phyloP scores from a whole-genome alignment of 2,329 filamentous ascomycete genomes.

The Akanthomyces lecanii region DNA sequence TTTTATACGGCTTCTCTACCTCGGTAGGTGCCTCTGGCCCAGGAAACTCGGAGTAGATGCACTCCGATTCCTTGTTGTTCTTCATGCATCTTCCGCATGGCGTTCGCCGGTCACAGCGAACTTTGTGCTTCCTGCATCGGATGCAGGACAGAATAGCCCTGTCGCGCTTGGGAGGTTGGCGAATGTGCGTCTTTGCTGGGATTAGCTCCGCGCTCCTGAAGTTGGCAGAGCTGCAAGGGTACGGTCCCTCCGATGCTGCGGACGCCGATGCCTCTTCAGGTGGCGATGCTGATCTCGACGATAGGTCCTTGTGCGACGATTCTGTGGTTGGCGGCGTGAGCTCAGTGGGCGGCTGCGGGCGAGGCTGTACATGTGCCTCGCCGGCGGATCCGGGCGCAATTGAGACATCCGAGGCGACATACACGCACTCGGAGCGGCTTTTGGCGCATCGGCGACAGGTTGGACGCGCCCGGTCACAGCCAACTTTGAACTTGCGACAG shows the following conservation, averaged over 20 bases:
- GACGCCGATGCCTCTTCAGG: background rate
- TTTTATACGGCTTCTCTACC: background rate
- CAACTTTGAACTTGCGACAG: constrained; percentile 16
- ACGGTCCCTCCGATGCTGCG: background rate
- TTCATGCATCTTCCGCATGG: constrained; percentile 16
- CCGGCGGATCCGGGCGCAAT: background rate
- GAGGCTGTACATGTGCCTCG: background rate
- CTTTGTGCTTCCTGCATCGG: constrained; percentile 16
- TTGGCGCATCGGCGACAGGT: constrained; percentile 10
- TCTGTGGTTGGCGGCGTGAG: background rate
- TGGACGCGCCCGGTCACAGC: constrained; percentile 13
- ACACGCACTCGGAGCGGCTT: background rate
- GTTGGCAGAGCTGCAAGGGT: background rate
- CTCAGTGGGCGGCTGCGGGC: background rate
- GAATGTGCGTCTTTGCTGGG: background rate
- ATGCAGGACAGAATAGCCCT: constrained; percentile 16
- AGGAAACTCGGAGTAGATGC: constrained; percentile 1
- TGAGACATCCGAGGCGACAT: background rate
- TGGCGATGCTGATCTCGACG: background rate
- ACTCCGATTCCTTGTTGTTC: constrained; percentile 13
- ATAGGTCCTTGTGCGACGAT: background rate
- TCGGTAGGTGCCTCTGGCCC: background rate
- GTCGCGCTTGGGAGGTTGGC: constrained; percentile 5
- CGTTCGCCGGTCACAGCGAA: constrained; percentile 11
- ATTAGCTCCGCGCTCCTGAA: constrained; percentile 4